These are phyloP conservation scores for Mallotus japonicus DNA, from an alignment of 441 rosid species.

Conservation along the genomic window DNA sequence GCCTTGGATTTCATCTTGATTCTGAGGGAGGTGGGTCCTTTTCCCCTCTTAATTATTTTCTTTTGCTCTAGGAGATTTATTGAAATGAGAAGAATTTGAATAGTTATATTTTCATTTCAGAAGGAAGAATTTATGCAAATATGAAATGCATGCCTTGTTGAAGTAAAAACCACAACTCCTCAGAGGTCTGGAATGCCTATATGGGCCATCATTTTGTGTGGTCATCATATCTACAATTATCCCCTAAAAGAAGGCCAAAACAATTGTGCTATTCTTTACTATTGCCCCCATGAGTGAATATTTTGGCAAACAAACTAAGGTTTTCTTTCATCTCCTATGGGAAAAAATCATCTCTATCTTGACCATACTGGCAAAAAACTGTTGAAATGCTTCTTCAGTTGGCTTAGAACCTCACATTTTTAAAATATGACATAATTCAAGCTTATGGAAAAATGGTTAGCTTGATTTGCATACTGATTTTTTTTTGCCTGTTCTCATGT, in stretches of 20 bases:
- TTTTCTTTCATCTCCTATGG: neutral
- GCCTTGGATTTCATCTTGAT: conserved; percentile 62
- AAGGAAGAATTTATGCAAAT: neutral
- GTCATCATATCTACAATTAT: neutral
- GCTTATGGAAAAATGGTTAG: neutral
- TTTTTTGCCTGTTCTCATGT: neutral
- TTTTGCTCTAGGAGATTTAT: neutral
- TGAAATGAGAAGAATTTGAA: neutral
- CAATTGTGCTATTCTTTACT: neutral
- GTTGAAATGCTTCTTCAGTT: neutral
- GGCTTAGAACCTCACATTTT: neutral
- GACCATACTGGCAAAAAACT: neutral
- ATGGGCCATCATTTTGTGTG: neutral
- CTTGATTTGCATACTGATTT: neutral
- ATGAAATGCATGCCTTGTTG: neutral
- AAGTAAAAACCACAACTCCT: neutral
- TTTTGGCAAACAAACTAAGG: neutral
- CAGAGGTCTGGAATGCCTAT: neutral
- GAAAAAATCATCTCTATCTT: neutral
- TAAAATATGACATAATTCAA: neutral
- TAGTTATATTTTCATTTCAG: neutral
- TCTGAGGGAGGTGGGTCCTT: conserved; percentile 49
- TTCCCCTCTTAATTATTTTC: neutral
- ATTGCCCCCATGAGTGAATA: neutral
- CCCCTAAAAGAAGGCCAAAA: neutral